Evolutionary conservation across 2,329 filamentous ascomycete genomes (phyloP), one percentile per base, ranked within the genome.

Genomic region (Aspergillus felis): DNA sequence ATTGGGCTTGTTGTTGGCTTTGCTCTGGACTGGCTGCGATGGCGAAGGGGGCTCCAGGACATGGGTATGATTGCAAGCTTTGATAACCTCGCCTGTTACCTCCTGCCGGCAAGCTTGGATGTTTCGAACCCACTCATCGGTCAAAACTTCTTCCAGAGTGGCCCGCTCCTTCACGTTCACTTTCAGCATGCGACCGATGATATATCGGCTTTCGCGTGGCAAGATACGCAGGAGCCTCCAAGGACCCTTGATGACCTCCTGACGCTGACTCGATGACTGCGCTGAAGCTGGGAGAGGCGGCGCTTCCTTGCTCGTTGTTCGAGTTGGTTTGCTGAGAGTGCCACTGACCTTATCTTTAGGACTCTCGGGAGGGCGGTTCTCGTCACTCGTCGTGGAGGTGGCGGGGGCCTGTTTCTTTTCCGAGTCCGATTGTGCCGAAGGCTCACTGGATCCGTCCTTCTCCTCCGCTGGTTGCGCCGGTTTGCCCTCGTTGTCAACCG

Each of bases 121-220:
- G 66, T 88, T 87, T 50, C 87, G 85, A n/a, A 97, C 86, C 94
- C 94, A 99, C 17, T 88, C 87, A 70, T 99, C 93, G 24, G 87
- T 84, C 53, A 97, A 76, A 20, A 99, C 90, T 68, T 99, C 92
- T 25, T 88, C 82, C 79, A 99, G 88, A 2, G 84, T 90, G 2
- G 92, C 93, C 56, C 94, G 85, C 63, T 89, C 88, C 69, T 85
- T 88, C 0, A 92, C 91, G 67, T 96, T 86, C 52, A 97, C 82
- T 68, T 94, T 91, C 38, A 99, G 83, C 94, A 99, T 99, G 57
- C 90, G 84, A 48, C 91, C 88, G 55, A 99, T 89, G 61, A 99
- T 92, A 70, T 93, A 88, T 53, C 94, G 83, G 63, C 89, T 95
- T 75, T 97, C 94, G 58, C 93, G 83, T 0, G 94, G 94, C 9